Evolutionary conservation across 208 protist species (phyloP).

Genomic region (Trichomonas tenax): DNA sequence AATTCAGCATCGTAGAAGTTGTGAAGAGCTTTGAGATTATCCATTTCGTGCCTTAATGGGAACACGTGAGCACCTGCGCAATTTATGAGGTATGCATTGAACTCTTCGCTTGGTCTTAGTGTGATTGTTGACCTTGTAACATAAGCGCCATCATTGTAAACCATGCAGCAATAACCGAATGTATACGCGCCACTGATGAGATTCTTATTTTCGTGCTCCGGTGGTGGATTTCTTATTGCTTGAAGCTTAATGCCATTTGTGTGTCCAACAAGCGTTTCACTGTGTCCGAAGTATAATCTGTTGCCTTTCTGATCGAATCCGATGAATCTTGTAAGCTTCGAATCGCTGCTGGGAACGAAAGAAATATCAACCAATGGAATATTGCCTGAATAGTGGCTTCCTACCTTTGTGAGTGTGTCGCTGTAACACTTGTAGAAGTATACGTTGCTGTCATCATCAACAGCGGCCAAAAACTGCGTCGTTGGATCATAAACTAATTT

Average conservation of each 20-base stretch:
- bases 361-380: background rate
- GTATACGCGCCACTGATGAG: background rate
- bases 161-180: background rate
- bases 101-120: background rate
- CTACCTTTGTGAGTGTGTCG: background rate
- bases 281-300: background rate
- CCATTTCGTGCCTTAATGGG: background rate
- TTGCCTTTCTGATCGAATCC: background rate
- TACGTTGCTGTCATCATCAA: background rate
- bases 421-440: background rate
- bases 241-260: background rate
- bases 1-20: background rate
- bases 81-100: background rate
- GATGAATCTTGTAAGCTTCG: background rate
- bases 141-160: background rate
- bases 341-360: background rate
- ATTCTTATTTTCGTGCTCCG: background rate
- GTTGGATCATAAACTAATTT: background rate
- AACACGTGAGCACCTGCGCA: background rate
- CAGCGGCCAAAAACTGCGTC: background rate
- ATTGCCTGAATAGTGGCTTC: background rate
- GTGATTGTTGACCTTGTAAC: background rate
- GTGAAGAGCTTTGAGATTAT: background rate
- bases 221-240: background rate
- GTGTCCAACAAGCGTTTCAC: background rate